Evolutionary conservation across 2,329 filamentous ascomycete genomes (phyloP).

Genomic region (Colletotrichum agaves): DNA sequence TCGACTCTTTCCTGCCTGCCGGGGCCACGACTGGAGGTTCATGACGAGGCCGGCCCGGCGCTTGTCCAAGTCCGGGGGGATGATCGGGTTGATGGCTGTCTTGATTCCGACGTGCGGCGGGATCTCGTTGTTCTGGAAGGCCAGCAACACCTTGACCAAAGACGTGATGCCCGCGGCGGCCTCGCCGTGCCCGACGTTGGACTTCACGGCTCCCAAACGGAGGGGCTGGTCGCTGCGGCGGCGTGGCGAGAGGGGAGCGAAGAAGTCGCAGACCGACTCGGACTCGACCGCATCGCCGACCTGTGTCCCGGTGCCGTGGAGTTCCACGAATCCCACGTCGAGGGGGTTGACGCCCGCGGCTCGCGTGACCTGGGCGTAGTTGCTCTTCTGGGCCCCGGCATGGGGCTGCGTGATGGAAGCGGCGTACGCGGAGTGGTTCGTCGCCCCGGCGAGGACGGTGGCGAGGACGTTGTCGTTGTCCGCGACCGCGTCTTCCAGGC

Average conservation of each 20-base stretch:
- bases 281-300: conserved; percentile 44
- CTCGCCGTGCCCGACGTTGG: conserved; percentile 55
- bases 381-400: conserved; percentile 28
- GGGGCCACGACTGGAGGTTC: conserved; percentile 55
- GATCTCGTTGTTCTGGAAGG: conserved; percentile 40
- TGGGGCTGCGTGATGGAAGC: conserved; percentile 48
- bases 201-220: conserved; percentile 17
- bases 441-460: conserved; percentile 48
- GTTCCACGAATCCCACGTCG: conserved; percentile 46
- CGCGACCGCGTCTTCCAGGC: conserved; percentile 52
- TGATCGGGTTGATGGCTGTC: conserved; percentile 67
- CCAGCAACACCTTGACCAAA: conserved; percentile 41
- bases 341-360: conserved; percentile 44
- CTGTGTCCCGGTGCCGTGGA: conserved; percentile 53
- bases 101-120: conserved; percentile 72
- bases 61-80: conserved; percentile 63
- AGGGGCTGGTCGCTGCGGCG: background rate
- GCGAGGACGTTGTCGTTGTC: conserved; percentile 53
- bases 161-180: conserved; percentile 41
- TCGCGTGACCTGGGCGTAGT: conserved; percentile 45
- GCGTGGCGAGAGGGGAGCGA: conserved; percentile 13
- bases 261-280: conserved; percentile 32
- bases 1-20: conserved; percentile 55
- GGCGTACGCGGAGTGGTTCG: conserved; percentile 55
- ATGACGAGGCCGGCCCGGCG: conserved; percentile 68